Evolutionary conservation across 2,329 filamentous ascomycete genomes (phyloP), one percentile per base, ranked within the genome.

Genomic region (Niveomyces coronatus): DNA sequence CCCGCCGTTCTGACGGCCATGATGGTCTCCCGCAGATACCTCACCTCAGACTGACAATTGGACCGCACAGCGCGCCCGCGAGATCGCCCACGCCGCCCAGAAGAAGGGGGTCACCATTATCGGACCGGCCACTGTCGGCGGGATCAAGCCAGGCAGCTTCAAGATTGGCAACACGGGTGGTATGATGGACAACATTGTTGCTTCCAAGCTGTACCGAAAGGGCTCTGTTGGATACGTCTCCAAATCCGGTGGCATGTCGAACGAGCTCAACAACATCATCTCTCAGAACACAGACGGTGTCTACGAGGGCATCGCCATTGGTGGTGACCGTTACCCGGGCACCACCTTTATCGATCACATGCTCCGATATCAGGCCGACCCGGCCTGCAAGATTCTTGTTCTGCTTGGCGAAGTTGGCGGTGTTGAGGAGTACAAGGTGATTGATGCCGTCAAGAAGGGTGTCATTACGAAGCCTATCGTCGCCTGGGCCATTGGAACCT

Each of bases 171-270:
- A 98, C 78, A 98, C 91, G 56, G 91, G 91, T 77, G 91, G 91
- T 67, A 98, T 98, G 91, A 98, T 98, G 91, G 91, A 98, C 78
- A 98, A 98, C 79, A 98, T 98, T 57, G 91, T 98, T 48, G 87
- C 91, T 53, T 96, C 91, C 63, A 98, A 98, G 81, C 85, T 98
- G 45, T 98, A 98, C 81, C 89, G 91, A 68, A 91, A 91, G 71
- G 91, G 91, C 55, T 96, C 91, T 53, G 88, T 98, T 51, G 91
- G 86, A 55, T 98, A 98, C 67, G 91, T 98, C 66, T 96, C 89
- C 76, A 98, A 98, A 77, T 98, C 91, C 43, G 91, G 91, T 61
- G 91, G 91, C 70, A 98, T 98, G 91, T 96, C 91, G 67, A 98
- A 98, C 76, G 91, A 98, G 74, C 71, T 98, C 58, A 98, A 98